Evolutionary conservation across 192 early-diverging fungal species (phyloP).

Genomic region (Linnemannia exigua): DNA sequence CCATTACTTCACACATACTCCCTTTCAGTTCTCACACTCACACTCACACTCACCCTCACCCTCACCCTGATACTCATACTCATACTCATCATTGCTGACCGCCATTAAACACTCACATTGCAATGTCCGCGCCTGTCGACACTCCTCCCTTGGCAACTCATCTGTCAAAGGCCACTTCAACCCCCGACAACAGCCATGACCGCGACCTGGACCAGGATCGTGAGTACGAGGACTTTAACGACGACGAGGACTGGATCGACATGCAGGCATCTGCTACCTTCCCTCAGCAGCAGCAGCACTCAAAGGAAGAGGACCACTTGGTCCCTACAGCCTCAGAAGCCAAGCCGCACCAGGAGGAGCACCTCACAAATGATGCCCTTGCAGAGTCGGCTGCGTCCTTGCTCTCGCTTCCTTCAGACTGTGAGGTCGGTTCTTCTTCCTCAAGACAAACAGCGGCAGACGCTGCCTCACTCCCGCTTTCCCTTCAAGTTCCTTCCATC

Average conservation of each 20-base stretch:
- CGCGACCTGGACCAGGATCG: background rate
- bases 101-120: background rate
- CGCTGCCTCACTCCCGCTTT: background rate
- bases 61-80: background rate
- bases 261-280: conserved; percentile 12
- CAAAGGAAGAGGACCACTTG: conserved; percentile 14
- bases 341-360: background rate
- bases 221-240: conserved; percentile 29
- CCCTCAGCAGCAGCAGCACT: background rate
- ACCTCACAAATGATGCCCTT: background rate
- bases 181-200: background rate
- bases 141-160: background rate
- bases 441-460: background rate
- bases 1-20: background rate
- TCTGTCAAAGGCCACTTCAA: background rate
- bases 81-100: background rate
- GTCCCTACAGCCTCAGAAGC: background rate
- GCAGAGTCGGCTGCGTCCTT: background rate
- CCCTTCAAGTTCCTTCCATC: background rate
- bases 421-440: background rate
- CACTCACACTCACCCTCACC: background rate
- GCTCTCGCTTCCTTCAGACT: background rate
- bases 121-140: conserved; percentile 4
- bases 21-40: background rate
- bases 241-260: conserved; percentile 54